Evolutionary conservation across 371 early-diverging fungal genomes (phyloP), one percentile per base, ranked within the genome.

Genomic region (Apophysomyces trapeziformis): DNA sequence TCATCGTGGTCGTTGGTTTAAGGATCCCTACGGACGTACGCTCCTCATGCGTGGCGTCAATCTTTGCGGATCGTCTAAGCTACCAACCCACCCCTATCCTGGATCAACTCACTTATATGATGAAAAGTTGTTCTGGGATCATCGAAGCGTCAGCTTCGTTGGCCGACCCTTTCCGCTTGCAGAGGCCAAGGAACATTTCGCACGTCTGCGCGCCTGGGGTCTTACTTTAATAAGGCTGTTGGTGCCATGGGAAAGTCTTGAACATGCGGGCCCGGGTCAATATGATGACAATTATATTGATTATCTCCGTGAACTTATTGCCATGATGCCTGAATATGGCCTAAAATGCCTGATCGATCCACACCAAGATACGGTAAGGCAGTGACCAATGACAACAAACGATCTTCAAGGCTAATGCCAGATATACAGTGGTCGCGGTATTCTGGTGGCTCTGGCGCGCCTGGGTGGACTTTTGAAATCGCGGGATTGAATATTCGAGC

Each of bases 171-270:
- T 95, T 68, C 89, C 90, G 3, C 75, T 92, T 9, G 80, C 83
- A 6, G 91, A 94, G 58, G 93, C 92, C 2, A 85, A 89, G 58
- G 86, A 85, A 59, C 94, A 95, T 68, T 89, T 93, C 68, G 80
- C 76, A 37, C 70, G 95, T 32, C 74, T 95, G 56, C 71, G 84
- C 16, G 69, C 82, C 1, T 94, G 95, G 95, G 95, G 95, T 0
- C 77, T 95, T 12, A 92, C 89, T 6, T 82, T 94, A 69, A 71
- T 93, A 7, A 75, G 95, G 2, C 59, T 93, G 7, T 60, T 88
- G 35, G 89, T 92, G 1, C 83, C 95, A 21, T 95, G 95, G 95
- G 95, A 95, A 61, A 86, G 92, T 13, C 72, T 95, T 13, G 93
- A 91, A 65, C 89, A 89, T 64, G 73, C 70, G 43, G 89, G 90